These are phyloP conservation scores for Beta vulgaris DNA, from an alignment of 148 eudicot genomes.

Conservation along the genomic window DNA sequence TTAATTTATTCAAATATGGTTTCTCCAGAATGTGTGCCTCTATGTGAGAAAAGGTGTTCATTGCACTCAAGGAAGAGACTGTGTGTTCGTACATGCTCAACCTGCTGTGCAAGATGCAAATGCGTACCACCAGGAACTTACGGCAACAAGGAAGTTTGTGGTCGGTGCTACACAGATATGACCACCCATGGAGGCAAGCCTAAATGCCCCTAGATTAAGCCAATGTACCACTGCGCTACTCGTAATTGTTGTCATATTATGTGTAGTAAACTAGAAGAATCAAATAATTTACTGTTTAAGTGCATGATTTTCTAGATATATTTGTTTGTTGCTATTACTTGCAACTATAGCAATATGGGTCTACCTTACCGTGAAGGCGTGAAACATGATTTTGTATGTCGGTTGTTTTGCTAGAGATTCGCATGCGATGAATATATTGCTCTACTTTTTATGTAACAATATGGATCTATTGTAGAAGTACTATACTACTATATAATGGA, in stretches of 20 bases:
- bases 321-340: background rate
- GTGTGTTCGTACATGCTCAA: conserved; percentile 59
- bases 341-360: background rate
- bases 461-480: background rate
- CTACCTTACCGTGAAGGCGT: background rate
- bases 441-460: background rate
- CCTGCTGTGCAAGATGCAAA: conserved; percentile 69
- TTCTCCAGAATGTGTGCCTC: conserved; percentile 57
- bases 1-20: no score
- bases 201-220: conserved; percentile 54
- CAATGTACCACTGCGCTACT: background rate
- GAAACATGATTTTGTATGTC: background rate
- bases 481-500: no score
- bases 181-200: conserved; percentile 52
- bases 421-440: background rate
- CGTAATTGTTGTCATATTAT: background rate
- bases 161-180: conserved; percentile 68
- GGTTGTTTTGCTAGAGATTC: background rate
- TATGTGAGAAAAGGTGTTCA: conserved; percentile 53
- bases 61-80: conserved; percentile 43
- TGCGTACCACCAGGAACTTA: conserved; percentile 80
- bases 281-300: background rate
- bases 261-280: background rate
- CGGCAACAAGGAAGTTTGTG: conserved; percentile 62
- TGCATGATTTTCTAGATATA: background rate